phyloP scores from a whole-genome alignment of 2,329 filamentous ascomycete genomes.

The Cordyceps fumosorosea region DNA sequence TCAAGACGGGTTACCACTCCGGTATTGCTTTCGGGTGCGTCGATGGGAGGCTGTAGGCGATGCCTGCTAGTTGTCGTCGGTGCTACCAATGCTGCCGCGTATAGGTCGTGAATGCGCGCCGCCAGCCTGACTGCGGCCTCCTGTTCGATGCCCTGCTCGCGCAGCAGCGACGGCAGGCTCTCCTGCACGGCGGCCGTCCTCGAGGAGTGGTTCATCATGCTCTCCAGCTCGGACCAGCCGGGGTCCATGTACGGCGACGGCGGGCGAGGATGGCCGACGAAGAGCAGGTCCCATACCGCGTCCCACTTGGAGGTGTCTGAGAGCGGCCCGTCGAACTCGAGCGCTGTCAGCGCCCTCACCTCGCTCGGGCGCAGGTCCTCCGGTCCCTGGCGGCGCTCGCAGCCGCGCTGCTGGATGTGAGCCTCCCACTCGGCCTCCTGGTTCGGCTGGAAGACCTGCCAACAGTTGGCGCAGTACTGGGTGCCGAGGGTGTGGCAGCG shows the following conservation, averaged over 20 bases:
- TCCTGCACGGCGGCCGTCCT: neutral
- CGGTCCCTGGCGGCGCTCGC: neutral
- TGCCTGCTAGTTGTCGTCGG: neutral
- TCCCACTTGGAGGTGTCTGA: neutral
- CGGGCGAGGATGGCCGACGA: neutral
- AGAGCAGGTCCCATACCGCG: neutral
- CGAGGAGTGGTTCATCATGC: neutral
- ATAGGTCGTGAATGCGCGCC: neutral
- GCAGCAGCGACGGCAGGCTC: neutral
- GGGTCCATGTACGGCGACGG: neutral
- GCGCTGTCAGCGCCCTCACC: neutral
- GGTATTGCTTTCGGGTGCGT: neutral
- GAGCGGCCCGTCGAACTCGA: neutral
- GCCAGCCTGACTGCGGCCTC: neutral
- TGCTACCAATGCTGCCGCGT: neutral
- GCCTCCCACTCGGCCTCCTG: neutral
- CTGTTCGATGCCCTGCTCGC: neutral
- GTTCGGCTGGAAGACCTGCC: neutral
- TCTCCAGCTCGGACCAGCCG: neutral
- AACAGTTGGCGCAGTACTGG: neutral
- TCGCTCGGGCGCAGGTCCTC: neutral
- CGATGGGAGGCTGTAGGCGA: neutral
- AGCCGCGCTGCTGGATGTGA: neutral
- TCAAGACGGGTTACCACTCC: no score
- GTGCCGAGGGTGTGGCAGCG: neutral